phyloP scores from a whole-genome alignment of 2,329 filamentous ascomycete genomes.

The Fonsecaea pedrosoi region DNA sequence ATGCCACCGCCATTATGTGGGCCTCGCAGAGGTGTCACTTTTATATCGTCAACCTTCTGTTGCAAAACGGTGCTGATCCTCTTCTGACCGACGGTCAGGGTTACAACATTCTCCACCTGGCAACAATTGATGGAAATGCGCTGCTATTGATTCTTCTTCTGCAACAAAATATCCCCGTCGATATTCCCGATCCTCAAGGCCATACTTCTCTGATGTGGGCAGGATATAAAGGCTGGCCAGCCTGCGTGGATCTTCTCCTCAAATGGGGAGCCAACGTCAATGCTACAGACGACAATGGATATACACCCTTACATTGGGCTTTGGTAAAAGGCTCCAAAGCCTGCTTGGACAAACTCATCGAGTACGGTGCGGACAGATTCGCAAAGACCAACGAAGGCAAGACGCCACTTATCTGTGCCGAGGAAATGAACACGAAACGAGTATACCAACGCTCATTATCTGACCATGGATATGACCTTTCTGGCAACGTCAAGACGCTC shows the following conservation, averaged over 20 bases:
- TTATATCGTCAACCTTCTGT: conserved; percentile 90
- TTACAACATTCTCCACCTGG: conserved; percentile 97
- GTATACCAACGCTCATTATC: conserved; percentile 83
- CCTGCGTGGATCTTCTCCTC: conserved; percentile 88
- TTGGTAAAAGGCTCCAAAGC: conserved; percentile 89
- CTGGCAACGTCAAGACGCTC: conserved; percentile 72
- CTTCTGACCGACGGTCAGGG: conserved; percentile 91
- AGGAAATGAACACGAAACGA: conserved; percentile 83
- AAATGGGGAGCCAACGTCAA: conserved; percentile 96
- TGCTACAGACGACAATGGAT: conserved; percentile 86
- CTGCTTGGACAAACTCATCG: conserved; percentile 91
- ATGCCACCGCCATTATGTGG: conserved; percentile 95
- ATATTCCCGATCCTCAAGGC: conserved; percentile 84
- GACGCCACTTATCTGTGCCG: conserved; percentile 82
- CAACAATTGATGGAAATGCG: conserved; percentile 95
- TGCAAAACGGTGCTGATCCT: conserved; percentile 90
- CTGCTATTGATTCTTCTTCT: conserved; percentile 86
- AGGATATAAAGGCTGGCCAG: conserved; percentile 94
- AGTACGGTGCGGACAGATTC: conserved; percentile 94
- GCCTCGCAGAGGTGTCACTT: conserved; percentile 96
- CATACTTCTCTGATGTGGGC: conserved; percentile 99
- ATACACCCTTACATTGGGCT: conserved; percentile 95
- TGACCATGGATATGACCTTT: conserved; percentile 82
- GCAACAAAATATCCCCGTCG: conserved; percentile 94
- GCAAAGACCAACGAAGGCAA: conserved; percentile 89